These are phyloP conservation scores for Tetrahymena elliotti DNA, from an alignment of 73 alveolate species.

Conservation along the genomic window DNA sequence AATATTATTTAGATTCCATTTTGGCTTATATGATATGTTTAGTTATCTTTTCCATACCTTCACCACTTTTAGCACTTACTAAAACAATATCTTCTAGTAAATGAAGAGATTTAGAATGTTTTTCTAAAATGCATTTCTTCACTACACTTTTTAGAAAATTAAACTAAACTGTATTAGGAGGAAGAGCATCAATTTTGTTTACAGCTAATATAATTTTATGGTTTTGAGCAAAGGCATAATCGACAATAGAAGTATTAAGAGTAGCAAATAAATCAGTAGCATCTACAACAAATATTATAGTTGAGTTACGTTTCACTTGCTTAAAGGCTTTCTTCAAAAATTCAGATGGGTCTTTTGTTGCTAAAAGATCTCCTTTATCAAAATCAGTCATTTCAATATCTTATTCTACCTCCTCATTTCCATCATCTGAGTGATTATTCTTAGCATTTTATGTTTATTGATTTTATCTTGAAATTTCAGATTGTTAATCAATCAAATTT, in stretches of 20 bases:
- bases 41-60: neutral
- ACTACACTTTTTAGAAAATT: neutral
- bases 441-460: neutral
- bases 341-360: neutral
- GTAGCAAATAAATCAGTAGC: neutral
- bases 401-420: neutral
- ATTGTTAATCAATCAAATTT: neutral
- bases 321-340: neutral
- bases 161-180: neutral
- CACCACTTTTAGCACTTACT: neutral
- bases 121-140: neutral
- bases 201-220: neutral
- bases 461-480: neutral
- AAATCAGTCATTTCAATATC: neutral
- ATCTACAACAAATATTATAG: neutral
- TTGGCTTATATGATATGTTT: neutral
- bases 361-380: neutral
- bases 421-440: neutral
- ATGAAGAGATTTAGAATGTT: neutral
- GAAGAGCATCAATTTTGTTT: neutral
- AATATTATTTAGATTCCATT: neutral
- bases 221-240: neutral
- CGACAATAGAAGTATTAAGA: neutral
- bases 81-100: neutral
- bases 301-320: neutral